These are phyloP conservation scores for Dictyostelium firmibasis DNA, from an alignment of 78 protist species.

Conservation along the genomic window DNA sequence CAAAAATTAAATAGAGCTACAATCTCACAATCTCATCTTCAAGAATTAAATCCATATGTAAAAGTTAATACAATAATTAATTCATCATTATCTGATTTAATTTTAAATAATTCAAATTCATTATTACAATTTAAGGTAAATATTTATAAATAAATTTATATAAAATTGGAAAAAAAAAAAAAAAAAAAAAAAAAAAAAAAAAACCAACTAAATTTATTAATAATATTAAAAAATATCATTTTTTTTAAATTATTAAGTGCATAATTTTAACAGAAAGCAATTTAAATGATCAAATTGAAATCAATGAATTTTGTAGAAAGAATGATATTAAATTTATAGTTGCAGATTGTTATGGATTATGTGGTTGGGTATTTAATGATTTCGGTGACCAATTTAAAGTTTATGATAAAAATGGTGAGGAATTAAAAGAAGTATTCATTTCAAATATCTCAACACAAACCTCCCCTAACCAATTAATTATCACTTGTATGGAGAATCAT, in stretches of 20 bases:
- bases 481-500: constrained; percentile 86
- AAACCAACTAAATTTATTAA: neutral
- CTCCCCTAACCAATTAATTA: constrained; percentile 81
- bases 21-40: constrained; percentile 8
- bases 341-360: constrained; percentile 85
- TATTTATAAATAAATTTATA: neutral
- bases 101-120: neutral
- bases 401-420: constrained; percentile 93
- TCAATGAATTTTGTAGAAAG: constrained; percentile 82
- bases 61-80: constrained; percentile 13
- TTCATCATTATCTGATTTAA: neutral
- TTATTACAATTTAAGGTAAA: constrained; percentile 37
- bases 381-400: constrained; percentile 92
- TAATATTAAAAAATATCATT: neutral
- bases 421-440: constrained; percentile 68
- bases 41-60: constrained; percentile 79
- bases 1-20: constrained; percentile 36
- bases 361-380: constrained; percentile 90
- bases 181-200: neutral
- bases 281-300: constrained; percentile 36
- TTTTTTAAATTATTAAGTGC: too few species aligned
- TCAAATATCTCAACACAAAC: neutral
- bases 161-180: neutral
- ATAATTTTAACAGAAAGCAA: constrained; percentile 74
- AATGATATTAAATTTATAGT: constrained; percentile 64